These are phyloP conservation scores for Aspergillus thermomutatus DNA, from an alignment of 2,329 filamentous ascomycete genomes.

Conservation along the genomic window DNA sequence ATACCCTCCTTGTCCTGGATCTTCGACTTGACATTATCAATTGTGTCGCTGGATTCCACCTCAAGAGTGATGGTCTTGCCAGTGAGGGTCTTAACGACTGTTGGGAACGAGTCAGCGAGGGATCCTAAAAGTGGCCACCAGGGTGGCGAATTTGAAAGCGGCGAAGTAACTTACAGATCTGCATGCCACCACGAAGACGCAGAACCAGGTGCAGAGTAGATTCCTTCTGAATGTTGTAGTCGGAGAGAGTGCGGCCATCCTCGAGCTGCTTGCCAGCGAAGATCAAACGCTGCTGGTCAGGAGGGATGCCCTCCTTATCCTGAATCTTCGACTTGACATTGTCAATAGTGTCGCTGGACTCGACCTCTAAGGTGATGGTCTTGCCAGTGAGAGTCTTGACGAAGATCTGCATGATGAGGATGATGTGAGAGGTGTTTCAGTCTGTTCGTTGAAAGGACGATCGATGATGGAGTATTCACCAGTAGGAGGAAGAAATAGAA, in stretches of 20 bases:
- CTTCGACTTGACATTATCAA: constrained; percentile 95
- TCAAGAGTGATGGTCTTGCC: constrained; percentile 65
- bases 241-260: constrained; percentile 54
- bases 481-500: constrained; percentile 12
- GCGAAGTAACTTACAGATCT: constrained; percentile 54
- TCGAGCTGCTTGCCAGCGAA: constrained; percentile 59
- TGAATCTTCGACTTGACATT: constrained; percentile 60
- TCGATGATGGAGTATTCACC: constrained; percentile 11
- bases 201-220: constrained; percentile 72
- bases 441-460: constrained; percentile 10
- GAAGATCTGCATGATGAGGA: constrained; percentile 86
- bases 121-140: constrained; percentile 5
- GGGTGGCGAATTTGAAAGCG: constrained; percentile 5
- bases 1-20: constrained; percentile 98
- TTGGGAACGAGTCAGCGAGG: constrained; percentile 13
- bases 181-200: constrained; percentile 64
- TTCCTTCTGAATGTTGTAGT: constrained; percentile 58
- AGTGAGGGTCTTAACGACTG: constrained; percentile 58
- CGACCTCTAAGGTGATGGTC: constrained; percentile 52
- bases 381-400: constrained; percentile 81
- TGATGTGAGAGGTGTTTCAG: constrained; percentile 8
- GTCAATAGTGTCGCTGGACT: constrained; percentile 49
- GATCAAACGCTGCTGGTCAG: constrained; percentile 57
- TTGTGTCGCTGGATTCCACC: constrained; percentile 74
- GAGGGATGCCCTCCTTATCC: constrained; percentile 59